Evolutionary conservation across 345 rosid species (phyloP).

Genomic region (Sisymbrium irio): DNA sequence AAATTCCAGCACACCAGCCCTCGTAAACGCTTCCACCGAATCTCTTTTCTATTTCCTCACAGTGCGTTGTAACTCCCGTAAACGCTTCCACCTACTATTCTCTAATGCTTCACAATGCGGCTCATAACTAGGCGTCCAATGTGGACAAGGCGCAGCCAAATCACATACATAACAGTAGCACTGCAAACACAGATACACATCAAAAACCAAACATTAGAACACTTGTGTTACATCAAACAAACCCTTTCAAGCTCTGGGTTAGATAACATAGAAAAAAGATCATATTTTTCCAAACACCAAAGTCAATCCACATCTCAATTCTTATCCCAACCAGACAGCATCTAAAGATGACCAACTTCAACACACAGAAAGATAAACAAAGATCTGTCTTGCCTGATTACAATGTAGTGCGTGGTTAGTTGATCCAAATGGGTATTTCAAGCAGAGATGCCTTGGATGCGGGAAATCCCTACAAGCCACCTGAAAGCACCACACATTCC

Average conservation of each 20-base stretch:
- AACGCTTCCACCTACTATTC: background rate
- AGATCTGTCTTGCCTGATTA: slow-evolving; percentile 38
- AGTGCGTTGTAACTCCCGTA: slow-evolving; percentile 24
- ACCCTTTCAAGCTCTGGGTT: background rate
- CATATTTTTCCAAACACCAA: background rate
- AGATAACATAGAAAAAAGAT: background rate
- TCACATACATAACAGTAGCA: slow-evolving; percentile 77
- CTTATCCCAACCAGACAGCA: background rate
- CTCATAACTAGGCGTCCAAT: slow-evolving; percentile 31
- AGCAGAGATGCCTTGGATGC: slow-evolving; percentile 75
- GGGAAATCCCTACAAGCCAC: slow-evolving; percentile 81
- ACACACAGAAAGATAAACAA: background rate
- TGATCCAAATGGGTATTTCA: slow-evolving; percentile 48
- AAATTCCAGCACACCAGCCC: background rate
- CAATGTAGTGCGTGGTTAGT: slow-evolving; percentile 48
- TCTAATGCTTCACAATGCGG: slow-evolving; percentile 53
- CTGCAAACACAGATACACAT: slow-evolving; percentile 34
- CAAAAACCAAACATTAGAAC: background rate
- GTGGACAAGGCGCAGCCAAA: slow-evolving; percentile 54
- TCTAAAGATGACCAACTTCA: background rate
- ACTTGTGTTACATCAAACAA: background rate
- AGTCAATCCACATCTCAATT: background rate
- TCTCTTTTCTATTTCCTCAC: slow-evolving; percentile 37
- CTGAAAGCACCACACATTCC: slow-evolving; percentile 24
- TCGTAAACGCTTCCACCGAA: background rate